Evolutionary conservation across 2,329 filamentous ascomycete genomes (phyloP).

Genomic region (Colletotrichum coccodes): DNA sequence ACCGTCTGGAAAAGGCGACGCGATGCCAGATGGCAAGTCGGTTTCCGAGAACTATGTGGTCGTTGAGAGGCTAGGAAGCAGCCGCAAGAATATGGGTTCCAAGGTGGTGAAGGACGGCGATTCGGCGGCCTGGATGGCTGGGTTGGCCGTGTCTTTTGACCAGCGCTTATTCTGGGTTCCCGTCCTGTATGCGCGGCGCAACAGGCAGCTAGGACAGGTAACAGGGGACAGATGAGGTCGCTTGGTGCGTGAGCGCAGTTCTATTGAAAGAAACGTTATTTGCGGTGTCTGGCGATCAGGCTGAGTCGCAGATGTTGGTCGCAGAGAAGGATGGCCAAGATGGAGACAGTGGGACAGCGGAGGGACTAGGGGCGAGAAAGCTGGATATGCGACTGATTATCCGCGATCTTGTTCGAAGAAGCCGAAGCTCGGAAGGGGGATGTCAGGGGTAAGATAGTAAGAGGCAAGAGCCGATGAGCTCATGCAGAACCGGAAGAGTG

Average conservation of each 20-base stretch:
- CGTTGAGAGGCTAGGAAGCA: slow-evolving; percentile 9
- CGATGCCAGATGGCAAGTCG: neutral
- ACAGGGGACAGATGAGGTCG: neutral
- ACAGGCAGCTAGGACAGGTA: neutral
- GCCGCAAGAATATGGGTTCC: slow-evolving; percentile 13
- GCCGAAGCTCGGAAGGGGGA: neutral
- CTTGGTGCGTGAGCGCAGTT: neutral
- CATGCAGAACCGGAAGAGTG: slow-evolving; percentile 10
- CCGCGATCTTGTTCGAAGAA: slow-evolving; percentile 16
- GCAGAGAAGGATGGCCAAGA: slow-evolving; percentile 8
- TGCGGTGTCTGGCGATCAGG: slow-evolving; percentile 9
- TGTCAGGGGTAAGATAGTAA: neutral
- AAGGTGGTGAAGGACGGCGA: slow-evolving; percentile 11
- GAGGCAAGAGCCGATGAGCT: slow-evolving; percentile 9
- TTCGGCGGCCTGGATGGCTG: slow-evolving; percentile 7
- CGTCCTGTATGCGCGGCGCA: neutral
- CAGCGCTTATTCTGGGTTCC: slow-evolving; percentile 25
- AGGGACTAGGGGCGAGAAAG: slow-evolving; percentile 8
- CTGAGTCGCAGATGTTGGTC: slow-evolving; percentile 1
- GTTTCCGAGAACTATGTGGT: slow-evolving; percentile 2
- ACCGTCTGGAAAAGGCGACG: neutral
- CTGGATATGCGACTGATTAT: slow-evolving; percentile 23
- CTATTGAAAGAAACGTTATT: neutral
- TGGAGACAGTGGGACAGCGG: slow-evolving; percentile 13
- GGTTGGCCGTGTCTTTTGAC: slow-evolving; percentile 23